phyloP scores from a whole-genome alignment of 805 yeast species.

The Ogataea nitratoaversa region DNA sequence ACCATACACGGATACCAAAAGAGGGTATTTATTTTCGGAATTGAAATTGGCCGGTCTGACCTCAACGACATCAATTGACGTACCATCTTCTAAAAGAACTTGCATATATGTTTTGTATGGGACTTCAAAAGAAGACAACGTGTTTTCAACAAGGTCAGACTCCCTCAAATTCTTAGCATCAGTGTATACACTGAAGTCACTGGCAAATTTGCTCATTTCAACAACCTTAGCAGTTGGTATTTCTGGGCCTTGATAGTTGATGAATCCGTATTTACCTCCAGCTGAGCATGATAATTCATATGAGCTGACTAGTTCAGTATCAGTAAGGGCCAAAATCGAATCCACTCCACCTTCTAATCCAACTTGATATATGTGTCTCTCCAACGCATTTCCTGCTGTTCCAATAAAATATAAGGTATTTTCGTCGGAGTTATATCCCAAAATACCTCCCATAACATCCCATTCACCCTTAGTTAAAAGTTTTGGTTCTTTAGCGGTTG shows the following conservation, averaged over 20 bases:
- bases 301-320: slow-evolving; percentile 36
- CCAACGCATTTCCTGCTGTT: slow-evolving; percentile 50
- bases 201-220: slow-evolving; percentile 16
- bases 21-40: slow-evolving; percentile 45
- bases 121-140: slow-evolving; percentile 35
- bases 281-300: slow-evolving; percentile 52
- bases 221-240: slow-evolving; percentile 44
- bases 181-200: slow-evolving; percentile 8
- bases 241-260: slow-evolving; percentile 45
- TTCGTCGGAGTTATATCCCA: slow-evolving; percentile 43
- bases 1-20: slow-evolving; percentile 68
- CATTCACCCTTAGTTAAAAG: slow-evolving; percentile 42
- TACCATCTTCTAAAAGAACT: slow-evolving; percentile 30
- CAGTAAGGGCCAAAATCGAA: slow-evolving; percentile 24
- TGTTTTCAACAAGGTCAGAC: slow-evolving; percentile 4
- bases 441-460: slow-evolving; percentile 48
- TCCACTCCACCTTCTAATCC: slow-evolving; percentile 30
- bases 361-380: slow-evolving; percentile 56
- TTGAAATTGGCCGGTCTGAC: slow-evolving; percentile 57
- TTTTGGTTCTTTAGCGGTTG: slow-evolving; percentile 38
- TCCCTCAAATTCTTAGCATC: slow-evolving; percentile 13
- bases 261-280: slow-evolving; percentile 48
- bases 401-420: slow-evolving; percentile 52
- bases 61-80: slow-evolving; percentile 51
- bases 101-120: slow-evolving; percentile 46